Evolutionary conservation across 768 basidiomycete species (phyloP).

Genomic region (Rhizopogon vinicolor): DNA sequence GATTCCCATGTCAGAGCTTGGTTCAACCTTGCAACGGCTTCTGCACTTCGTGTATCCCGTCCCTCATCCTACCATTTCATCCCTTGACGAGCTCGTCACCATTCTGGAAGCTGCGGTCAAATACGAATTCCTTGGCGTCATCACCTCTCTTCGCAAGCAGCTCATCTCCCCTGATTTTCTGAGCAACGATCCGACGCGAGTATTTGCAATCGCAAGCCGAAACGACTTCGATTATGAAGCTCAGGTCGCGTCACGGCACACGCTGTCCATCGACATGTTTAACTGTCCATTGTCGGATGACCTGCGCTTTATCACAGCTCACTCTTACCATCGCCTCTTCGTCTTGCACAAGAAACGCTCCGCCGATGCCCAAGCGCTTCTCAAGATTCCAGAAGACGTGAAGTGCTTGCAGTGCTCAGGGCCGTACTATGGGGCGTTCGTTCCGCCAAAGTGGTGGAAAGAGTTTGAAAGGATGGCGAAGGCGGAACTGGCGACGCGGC

Average conservation of each 20-base stretch:
- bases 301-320: conserved; percentile 62
- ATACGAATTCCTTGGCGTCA: conserved; percentile 53
- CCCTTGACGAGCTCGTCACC: conserved; percentile 49
- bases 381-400: conserved; percentile 43
- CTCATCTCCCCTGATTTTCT: conserved; percentile 50
- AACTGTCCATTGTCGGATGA: conserved; percentile 59
- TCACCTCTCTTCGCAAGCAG: conserved; percentile 42
- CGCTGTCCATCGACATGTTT: conserved; percentile 48
- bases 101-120: conserved; percentile 55
- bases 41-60: conserved; percentile 62
- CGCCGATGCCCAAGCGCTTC: conserved; percentile 40
- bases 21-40: conserved; percentile 40
- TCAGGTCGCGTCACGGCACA: conserved; percentile 52
- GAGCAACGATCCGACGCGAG: conserved; percentile 45
- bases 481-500: conserved; percentile 52
- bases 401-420: conserved; percentile 72
- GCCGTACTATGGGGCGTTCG: conserved; percentile 36
- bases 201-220: conserved; percentile 68
- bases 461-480: conserved; percentile 54
- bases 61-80: conserved; percentile 44
- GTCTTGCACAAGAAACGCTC: conserved; percentile 54
- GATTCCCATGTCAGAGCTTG: conserved; percentile 53
- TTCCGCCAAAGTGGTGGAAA: conserved; percentile 65
- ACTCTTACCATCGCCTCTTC: conserved; percentile 61
- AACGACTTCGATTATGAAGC: conserved; percentile 63